Base-by-base conservation (phyloP, 2,329 filamentous ascomycete genomes). In the Xylaria sp. region DNA sequence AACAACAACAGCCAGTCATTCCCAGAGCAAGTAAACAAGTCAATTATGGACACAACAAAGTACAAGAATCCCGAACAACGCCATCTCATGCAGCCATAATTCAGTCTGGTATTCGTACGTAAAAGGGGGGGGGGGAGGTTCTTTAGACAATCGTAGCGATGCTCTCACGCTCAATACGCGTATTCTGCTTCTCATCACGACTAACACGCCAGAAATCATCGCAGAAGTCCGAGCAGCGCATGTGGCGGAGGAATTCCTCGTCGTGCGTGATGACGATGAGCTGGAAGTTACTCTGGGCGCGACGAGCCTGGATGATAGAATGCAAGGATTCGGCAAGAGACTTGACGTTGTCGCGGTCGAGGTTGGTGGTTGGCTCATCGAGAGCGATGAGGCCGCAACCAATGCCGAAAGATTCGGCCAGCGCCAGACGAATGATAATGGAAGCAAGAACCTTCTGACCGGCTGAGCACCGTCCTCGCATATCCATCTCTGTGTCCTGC, bases 231-330 rank as follows among this genome's bases (percentile, higher is more conserved):
- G 86, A 88, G 73, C 92, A 96, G 67, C 92, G 87, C 94, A 99
- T 99, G 70, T 92, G 86, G 57, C 89, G 83, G 71, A 99, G 72
- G 70, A 99, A 99, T 70, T 96, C 91, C 76, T 97, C 95, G 76
- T 99, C 94, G 79, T 99, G 94, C 3, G 94, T 99, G 74, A 99
- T 99, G 70, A 99, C 91, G 71, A 99, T 94, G 58, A 99, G 84
- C 79, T 99, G 95, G 75, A 99, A 97, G 73, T 99, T 99, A 58
- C 86, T 84, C 80, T 99, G 94, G 63, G 88, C 85, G 72, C 89
- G 85, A 6, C 95, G 86, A 13, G 87, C 78, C 68, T 88, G 83
- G 76, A 99, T 97, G 70, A 99, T 96, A 69, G 87, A 84, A 70
- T 94, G 88, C 68, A 99, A 77, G 52, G 89, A 91, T 72, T 89